Percentiles rank a stretch among this genome's conserved stretches.
phyloP scores from a whole-genome alignment of 2,329 filamentous ascomycete genomes.

The Aspergillus candidus region DNA sequence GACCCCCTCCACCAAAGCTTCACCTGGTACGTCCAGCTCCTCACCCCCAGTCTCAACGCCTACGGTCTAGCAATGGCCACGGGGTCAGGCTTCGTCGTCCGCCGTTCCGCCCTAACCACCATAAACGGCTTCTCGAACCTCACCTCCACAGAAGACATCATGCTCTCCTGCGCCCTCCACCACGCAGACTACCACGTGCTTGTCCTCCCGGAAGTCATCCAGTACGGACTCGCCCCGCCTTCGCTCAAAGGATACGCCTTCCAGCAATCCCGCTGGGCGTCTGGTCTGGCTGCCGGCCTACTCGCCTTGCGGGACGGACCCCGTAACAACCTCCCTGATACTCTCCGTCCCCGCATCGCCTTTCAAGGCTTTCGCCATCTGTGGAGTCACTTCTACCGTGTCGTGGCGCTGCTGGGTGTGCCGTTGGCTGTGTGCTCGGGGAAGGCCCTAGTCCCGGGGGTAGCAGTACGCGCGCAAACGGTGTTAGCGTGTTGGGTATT shows the following conservation, averaged over 20 bases:
- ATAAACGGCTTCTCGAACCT: slow-evolving; percentile 30
- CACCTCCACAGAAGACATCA: slow-evolving; percentile 32
- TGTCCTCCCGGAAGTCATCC: slow-evolving; percentile 27
- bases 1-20: slow-evolving; percentile 29
- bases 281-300: slow-evolving; percentile 16
- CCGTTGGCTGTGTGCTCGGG: no score
- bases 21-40: slow-evolving; percentile 27
- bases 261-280: slow-evolving; percentile 33
- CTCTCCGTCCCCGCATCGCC: slow-evolving; percentile 18
- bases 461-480: slow-evolving; percentile 6
- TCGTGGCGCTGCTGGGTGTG: no score
- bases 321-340: slow-evolving; percentile 1
- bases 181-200: slow-evolving; percentile 24
- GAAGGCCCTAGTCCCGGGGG: no score
- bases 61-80: slow-evolving; percentile 26
- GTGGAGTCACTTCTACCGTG: no score
- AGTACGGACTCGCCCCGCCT: slow-evolving; percentile 29
- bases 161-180: slow-evolving; percentile 27
- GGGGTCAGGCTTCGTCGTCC: slow-evolving; percentile 31
- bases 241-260: slow-evolving; percentile 31
- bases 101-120: slow-evolving; percentile 24
- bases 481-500: slow-evolving; percentile 8
- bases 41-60: slow-evolving; percentile 28
- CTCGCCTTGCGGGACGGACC: background rate
- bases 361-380: slow-evolving; percentile 10